These are phyloP conservation scores for Umbellularia californica DNA, from an alignment of 164 flowering plant species.

Conservation along the genomic window DNA sequence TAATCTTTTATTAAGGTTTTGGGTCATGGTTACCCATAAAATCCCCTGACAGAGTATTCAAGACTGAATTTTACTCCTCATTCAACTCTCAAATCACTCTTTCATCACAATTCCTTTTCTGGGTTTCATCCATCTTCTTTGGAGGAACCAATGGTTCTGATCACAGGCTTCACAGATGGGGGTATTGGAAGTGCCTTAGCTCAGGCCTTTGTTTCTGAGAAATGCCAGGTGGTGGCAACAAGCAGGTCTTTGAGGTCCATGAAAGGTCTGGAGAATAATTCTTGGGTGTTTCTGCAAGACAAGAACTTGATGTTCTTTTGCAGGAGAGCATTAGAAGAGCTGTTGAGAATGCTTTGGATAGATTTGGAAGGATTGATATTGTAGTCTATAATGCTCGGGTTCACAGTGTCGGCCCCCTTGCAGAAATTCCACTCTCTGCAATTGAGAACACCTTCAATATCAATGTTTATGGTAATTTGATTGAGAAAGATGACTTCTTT, in stretches of 20 bases:
- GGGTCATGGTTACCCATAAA: too few relatives aligned
- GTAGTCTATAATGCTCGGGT: constrained; percentile 93
- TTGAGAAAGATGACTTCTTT: neutral
- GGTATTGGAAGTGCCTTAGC: constrained; percentile 90
- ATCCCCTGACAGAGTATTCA: too few relatives aligned
- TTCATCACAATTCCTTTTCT: too few relatives aligned
- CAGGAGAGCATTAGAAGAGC: constrained; percentile 59
- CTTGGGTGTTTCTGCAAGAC: constrained; percentile 46
- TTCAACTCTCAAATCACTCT: too few relatives aligned
- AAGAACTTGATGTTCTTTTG: constrained; percentile 69
- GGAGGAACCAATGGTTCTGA: constrained; percentile 50
- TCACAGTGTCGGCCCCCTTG: constrained; percentile 82
- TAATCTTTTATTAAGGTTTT: too few relatives aligned
- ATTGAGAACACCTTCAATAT: constrained; percentile 59
- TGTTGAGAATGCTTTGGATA: constrained; percentile 35
- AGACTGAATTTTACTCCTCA: too few relatives aligned
- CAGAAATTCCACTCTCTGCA: constrained; percentile 68
- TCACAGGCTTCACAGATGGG: constrained; percentile 84
- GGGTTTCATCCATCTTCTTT: too few relatives aligned
- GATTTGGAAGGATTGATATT: constrained; percentile 68
- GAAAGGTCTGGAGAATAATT: constrained; percentile 47
- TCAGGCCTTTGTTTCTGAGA: constrained; percentile 54
- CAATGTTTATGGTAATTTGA: constrained; percentile 64
- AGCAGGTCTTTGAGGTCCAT: constrained; percentile 53
- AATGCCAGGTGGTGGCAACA: constrained; percentile 75